Evolutionary conservation across 345 rosid species (phyloP).

Genomic region (Trapa incisa): DNA sequence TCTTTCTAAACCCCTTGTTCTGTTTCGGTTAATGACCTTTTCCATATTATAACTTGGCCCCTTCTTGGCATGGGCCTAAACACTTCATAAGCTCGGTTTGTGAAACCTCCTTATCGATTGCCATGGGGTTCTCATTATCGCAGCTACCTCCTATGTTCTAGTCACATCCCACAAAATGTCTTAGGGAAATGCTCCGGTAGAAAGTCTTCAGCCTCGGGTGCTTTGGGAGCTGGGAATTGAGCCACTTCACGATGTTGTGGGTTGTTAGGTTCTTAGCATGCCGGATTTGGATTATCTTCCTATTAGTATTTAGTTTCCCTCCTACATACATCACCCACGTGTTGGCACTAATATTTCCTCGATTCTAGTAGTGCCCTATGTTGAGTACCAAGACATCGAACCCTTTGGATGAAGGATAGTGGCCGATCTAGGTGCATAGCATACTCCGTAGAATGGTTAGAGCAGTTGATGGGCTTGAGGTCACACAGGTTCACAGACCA

Average conservation of each 20-base stretch:
- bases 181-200: constrained; percentile 33
- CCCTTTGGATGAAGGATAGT: constrained; percentile 26
- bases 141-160: constrained; percentile 46
- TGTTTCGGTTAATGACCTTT: too few species aligned
- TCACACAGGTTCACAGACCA: constrained; percentile 48
- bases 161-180: constrained; percentile 36
- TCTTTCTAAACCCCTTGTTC: too few species aligned
- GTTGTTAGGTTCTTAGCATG: constrained; percentile 36
- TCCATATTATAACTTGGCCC: too few species aligned
- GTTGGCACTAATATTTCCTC: constrained; percentile 27
- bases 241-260: constrained; percentile 35
- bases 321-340: constrained; percentile 39
- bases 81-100: constrained; percentile 5
- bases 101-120: constrained; percentile 26
- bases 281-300: constrained; percentile 16
- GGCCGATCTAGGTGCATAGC: constrained; percentile 59
- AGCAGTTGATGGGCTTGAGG: constrained; percentile 24
- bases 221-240: constrained; percentile 26
- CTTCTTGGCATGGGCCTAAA: too few species aligned
- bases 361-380: constrained; percentile 50
- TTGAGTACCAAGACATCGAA: constrained; percentile 38
- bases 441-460: constrained; percentile 17
- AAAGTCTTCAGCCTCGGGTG: constrained; percentile 26
- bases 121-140: constrained; percentile 27
- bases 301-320: constrained; percentile 23